phyloP scores from a whole-genome alignment of 768 basidiomycete species.

The Sutorius australiensis region DNA sequence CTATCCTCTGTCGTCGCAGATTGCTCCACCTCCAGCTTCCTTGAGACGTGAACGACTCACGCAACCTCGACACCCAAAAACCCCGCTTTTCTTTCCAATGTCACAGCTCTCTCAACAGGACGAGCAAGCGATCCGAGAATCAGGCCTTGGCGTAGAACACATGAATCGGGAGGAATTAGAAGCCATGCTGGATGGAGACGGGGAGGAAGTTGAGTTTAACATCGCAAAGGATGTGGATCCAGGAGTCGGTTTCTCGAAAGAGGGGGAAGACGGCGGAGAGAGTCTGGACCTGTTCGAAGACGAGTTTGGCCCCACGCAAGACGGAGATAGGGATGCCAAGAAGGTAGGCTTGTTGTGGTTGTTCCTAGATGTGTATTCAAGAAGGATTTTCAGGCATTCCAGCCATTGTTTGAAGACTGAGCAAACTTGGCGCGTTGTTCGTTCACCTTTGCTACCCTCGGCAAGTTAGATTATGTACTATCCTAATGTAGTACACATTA shows the following conservation, averaged over 20 bases:
- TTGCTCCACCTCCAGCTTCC: slow-evolving; percentile 4
- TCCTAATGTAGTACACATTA: neutral
- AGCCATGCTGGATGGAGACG: slow-evolving; percentile 38
- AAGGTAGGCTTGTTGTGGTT: slow-evolving; percentile 21
- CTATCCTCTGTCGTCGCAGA: slow-evolving; percentile 25
- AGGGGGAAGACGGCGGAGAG: slow-evolving; percentile 12
- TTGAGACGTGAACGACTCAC: neutral
- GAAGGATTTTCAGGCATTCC: slow-evolving; percentile 22
- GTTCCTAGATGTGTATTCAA: neutral
- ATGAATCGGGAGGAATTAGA: slow-evolving; percentile 63
- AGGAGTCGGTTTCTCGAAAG: neutral
- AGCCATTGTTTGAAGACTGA: slow-evolving; percentile 34
- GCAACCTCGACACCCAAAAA: slow-evolving; percentile 10
- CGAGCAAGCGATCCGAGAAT: slow-evolving; percentile 48
- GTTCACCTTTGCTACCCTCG: neutral
- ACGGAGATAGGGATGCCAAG: slow-evolving; percentile 15
- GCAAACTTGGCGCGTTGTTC: neutral
- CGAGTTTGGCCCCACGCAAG: slow-evolving; percentile 33
- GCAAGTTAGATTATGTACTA: neutral
- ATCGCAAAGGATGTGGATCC: slow-evolving; percentile 4
- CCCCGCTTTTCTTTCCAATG: slow-evolving; percentile 42
- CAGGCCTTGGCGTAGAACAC: slow-evolving; percentile 63
- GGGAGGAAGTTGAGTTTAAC: slow-evolving; percentile 31
- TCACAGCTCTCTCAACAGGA: slow-evolving; percentile 62
- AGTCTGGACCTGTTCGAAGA: slow-evolving; percentile 32